phyloP scores from a whole-genome alignment of 345 rosid species.

The Geranium rotundifolium region DNA sequence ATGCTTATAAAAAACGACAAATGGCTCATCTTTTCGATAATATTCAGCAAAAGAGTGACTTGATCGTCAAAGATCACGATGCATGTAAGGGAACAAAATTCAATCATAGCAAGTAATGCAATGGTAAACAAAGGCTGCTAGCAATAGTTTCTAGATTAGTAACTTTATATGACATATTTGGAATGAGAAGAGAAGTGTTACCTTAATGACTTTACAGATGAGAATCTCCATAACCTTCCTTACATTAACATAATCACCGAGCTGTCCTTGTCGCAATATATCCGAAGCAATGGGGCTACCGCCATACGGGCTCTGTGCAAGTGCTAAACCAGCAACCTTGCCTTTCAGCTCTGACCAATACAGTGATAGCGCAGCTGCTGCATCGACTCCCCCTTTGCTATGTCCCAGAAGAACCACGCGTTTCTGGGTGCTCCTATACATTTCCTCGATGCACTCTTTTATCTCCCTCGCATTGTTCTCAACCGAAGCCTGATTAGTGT shows the following conservation, averaged over 20 bases:
- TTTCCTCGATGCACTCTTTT: conserved; percentile 89
- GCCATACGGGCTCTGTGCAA: conserved; percentile 93
- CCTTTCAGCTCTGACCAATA: conserved; percentile 90
- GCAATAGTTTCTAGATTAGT: too few species aligned
- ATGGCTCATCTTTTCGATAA: too few species aligned
- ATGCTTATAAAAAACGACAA: too few species aligned
- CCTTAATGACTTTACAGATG: conserved; percentile 90
- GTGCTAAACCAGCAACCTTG: conserved; percentile 81
- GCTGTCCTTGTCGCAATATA: conserved; percentile 87
- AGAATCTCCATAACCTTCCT: conserved; percentile 79
- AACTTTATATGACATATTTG: too few species aligned
- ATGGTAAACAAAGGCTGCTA: too few species aligned
- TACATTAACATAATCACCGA: conserved; percentile 77
- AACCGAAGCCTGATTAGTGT: conserved; percentile 68
- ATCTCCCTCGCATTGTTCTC: conserved; percentile 94
- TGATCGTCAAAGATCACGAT: too few species aligned
- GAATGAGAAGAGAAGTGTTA: conserved; percentile 17
- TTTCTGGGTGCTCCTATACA: conserved; percentile 88
- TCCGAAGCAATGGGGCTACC: conserved; percentile 94
- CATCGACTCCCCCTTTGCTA: conserved; percentile 97
- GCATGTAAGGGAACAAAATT: too few species aligned
- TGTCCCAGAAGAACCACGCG: conserved; percentile 89
- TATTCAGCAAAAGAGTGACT: too few species aligned
- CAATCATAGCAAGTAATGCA: too few species aligned
- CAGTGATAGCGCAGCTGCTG: conserved; percentile 88